Conservation (phyloP, 805 yeast species). For the Yamadazyma philogaea region DNA sequence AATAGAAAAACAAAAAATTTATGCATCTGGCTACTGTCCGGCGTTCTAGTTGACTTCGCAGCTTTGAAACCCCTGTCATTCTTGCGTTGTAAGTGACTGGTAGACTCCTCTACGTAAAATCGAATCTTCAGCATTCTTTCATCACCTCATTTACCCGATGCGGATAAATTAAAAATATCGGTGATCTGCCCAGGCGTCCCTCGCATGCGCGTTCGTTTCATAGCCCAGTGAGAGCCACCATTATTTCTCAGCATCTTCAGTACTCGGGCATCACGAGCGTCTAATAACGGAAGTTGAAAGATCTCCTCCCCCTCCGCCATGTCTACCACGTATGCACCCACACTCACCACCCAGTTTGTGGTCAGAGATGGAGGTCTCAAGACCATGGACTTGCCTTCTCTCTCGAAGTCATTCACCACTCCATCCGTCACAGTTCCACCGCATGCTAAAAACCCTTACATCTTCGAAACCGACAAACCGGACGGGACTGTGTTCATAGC, state of each 20-base stretch:
- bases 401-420: conserved; percentile 32
- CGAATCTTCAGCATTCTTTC: background rate
- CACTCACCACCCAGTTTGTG: conserved; percentile 5
- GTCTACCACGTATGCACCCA: conserved; percentile 7
- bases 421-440: conserved; percentile 59
- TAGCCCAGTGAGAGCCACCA: no score
- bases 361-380: background rate
- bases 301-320: background rate
- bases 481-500: conserved; percentile 82
- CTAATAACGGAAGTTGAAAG: background rate
- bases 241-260: background rate
- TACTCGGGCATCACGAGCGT: background rate
- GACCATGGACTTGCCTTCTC: conserved; percentile 16
- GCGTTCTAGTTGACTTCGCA: no score
- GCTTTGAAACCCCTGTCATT: no score
- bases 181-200: background rate
- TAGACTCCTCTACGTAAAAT: no score
- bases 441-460: conserved; percentile 59
- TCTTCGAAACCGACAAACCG: conserved; percentile 50
- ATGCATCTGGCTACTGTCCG: no score
- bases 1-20: no score
- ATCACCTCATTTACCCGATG: background rate
- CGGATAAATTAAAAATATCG: conserved; percentile 1
- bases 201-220: no score
- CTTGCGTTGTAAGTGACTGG: no score